phyloP scores from a whole-genome alignment of 2,329 filamentous ascomycete species.

The Aspergillus ruber region DNA sequence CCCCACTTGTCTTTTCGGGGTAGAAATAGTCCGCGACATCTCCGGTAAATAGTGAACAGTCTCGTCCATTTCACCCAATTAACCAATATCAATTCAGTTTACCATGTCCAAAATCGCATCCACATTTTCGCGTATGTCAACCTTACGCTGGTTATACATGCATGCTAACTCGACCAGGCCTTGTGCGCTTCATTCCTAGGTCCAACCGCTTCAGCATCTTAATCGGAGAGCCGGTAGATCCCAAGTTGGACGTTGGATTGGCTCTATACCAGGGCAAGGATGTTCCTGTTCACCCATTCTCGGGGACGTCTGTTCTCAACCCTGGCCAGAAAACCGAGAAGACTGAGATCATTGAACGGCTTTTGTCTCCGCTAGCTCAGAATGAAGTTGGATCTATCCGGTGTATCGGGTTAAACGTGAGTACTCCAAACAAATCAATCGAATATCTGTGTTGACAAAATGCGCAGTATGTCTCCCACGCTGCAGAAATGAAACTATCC shows the following conservation, averaged over 20 bases:
- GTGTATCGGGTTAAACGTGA: conserved; percentile 53
- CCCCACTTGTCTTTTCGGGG: conserved; percentile 9
- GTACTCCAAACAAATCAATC: conserved; percentile 1
- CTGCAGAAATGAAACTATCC: conserved; percentile 47
- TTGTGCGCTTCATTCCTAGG: conserved; percentile 55
- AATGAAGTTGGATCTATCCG: conserved; percentile 51
- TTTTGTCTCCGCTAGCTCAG: conserved; percentile 48
- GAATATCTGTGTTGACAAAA: background rate
- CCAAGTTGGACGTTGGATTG: conserved; percentile 50
- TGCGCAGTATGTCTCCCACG: conserved; percentile 43
- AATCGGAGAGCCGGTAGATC: conserved; percentile 52
- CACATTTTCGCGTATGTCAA: conserved; percentile 29
- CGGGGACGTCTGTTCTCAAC: conserved; percentile 51
- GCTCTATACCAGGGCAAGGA: conserved; percentile 52
- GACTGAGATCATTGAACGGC: conserved; percentile 28
- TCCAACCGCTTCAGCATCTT: conserved; percentile 44
- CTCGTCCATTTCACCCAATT: background rate
- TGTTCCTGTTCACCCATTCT: conserved; percentile 52
- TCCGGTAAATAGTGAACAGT: background rate
- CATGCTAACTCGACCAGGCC: conserved; percentile 36
- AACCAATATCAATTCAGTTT: background rate
- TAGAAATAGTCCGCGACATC: conserved; percentile 18
- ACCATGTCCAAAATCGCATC: conserved; percentile 32
- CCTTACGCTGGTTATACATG: background rate
- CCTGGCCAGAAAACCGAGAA: conserved; percentile 47